Evolutionary conservation across 352 stramenopile species (phyloP), one percentile per base, ranked within the genome.

Genomic region (Pythium aquatile): DNA sequence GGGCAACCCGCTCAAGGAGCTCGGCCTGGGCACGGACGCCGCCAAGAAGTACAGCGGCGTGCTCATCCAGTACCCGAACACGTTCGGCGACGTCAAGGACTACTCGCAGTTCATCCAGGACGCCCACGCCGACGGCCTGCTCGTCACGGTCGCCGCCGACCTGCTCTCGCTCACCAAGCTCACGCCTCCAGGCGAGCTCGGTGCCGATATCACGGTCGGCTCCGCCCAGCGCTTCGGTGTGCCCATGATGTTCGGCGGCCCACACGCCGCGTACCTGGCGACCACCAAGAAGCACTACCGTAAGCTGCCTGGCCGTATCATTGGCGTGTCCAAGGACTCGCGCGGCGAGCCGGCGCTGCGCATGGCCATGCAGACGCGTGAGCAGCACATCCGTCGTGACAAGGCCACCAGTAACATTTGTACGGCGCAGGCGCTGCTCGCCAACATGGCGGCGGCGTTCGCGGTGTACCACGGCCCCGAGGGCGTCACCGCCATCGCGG

Each of bases 361-460:
- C 29, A 99, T 99, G 97, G 97, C 98, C 20, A 99, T 99, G 96
- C 98, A 99, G 83, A 99, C 98, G 8, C 92, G 98, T 60, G 98
- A 99, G 75, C 94, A 98, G 75, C 97, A 99, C 79, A 99, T 99
- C 75, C 91, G 96, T 63, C 91, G 98, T 59, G 97, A 99, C 79
- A 99, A 99, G 82, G 98, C 98, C 5, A 99, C 98, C 3, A 98
- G 84, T 57, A 99, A 99, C 78, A 99, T 99, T 79, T 99, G 98
- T 74, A 99, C 98, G 33, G 97, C 98, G 0, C 98, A 99, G 79
- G 97, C 97, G 46, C 73, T 99, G 53, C 78, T 99, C 40, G 98
- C 98, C 35, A 99, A 99, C 81, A 99, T 99, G 94, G 97, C 97
- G 7, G 94, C 97, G 17, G 84, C 92, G 2, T 99, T 99, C 78